Percentiles rank a stretch among this genome's conserved stretches.
phyloP scores from a whole-genome alignment of 148 eudicot genomes.

The Fagopyrum esculentum region DNA sequence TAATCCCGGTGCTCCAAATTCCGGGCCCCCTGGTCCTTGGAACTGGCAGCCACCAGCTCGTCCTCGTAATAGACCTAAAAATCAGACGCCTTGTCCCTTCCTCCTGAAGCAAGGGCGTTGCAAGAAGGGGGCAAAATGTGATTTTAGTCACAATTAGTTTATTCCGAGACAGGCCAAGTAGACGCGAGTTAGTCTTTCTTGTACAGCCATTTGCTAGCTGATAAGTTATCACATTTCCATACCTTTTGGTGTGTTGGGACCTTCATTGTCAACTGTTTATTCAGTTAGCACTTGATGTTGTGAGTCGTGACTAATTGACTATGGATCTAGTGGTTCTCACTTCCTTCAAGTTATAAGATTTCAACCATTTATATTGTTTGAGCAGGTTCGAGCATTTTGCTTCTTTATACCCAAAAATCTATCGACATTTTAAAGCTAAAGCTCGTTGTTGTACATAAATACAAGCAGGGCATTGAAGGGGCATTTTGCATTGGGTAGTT shows the following conservation, averaged over 20 bases:
- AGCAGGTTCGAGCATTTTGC: too few species aligned
- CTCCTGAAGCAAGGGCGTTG: constrained; percentile 38
- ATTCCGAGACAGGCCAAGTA: constrained; percentile 4
- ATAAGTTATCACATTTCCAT: not conserved
- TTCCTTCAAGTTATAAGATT: too few species aligned
- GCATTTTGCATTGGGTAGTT: too few species aligned
- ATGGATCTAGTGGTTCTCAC: too few species aligned
- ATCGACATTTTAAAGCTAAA: too few species aligned
- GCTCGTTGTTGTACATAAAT: too few species aligned
- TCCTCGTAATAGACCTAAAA: not conserved
- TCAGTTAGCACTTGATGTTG: not conserved
- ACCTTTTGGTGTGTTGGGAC: not conserved
- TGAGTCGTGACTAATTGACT: too few species aligned
- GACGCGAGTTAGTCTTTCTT: constrained; percentile 5
- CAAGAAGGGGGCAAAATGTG: constrained; percentile 40
- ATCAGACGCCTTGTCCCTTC: constrained; percentile 30
- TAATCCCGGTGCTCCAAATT: constrained; percentile 27
- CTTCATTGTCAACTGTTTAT: not conserved
- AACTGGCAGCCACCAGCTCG: constrained; percentile 38
- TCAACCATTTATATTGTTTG: too few species aligned
- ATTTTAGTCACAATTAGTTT: constrained; percentile 25
- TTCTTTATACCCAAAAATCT: too few species aligned
- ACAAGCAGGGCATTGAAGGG: too few species aligned
- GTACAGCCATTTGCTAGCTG: constrained; percentile 31
- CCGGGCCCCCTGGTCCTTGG: constrained; percentile 38